phyloP scores from a whole-genome alignment of 2,329 filamentous ascomycete species.

The Dactylellina drechsleri region DNA sequence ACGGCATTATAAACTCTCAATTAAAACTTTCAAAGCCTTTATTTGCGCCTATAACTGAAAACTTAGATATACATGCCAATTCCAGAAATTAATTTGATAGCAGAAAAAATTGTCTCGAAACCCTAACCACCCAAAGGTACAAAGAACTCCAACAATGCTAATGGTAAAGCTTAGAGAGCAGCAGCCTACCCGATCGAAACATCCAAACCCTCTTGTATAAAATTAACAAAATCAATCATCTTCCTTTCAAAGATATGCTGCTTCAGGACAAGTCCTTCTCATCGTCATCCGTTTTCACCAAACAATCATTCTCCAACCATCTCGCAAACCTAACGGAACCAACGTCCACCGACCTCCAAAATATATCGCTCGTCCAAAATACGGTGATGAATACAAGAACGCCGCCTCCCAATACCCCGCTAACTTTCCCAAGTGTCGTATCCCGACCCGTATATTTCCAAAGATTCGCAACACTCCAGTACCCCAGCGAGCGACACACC shows the following conservation, averaged over 20 bases:
- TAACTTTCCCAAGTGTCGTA: slow-evolving; percentile 20
- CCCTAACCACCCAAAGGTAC: too few species aligned
- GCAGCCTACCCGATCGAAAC: too few species aligned
- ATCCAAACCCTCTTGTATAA: too few species aligned
- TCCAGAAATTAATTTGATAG: too few species aligned
- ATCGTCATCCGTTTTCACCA: slow-evolving; percentile 19
- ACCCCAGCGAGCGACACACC: slow-evolving; percentile 57
- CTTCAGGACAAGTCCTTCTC: slow-evolving; percentile 14
- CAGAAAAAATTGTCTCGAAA: too few species aligned
- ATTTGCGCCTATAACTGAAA: too few species aligned
- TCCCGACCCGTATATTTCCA: slow-evolving; percentile 39
- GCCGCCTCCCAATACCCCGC: slow-evolving; percentile 36
- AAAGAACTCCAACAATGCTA: too few species aligned
- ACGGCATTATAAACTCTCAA: too few species aligned
- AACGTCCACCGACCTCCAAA: slow-evolving; percentile 56
- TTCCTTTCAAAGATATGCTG: background rate
- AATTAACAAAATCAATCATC: background rate
- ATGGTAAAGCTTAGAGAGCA: too few species aligned
- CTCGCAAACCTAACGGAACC: slow-evolving; percentile 51
- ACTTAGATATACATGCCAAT: too few species aligned
- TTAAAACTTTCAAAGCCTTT: too few species aligned
- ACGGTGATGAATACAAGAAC: slow-evolving; percentile 47
- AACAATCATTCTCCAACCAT: slow-evolving; percentile 47
- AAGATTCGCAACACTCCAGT: slow-evolving; percentile 41
- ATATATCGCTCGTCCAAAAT: slow-evolving; percentile 57